Conservation (phyloP, 2,329 filamentous ascomycete genomes). For the Rhynchosporium agropyri region DNA sequence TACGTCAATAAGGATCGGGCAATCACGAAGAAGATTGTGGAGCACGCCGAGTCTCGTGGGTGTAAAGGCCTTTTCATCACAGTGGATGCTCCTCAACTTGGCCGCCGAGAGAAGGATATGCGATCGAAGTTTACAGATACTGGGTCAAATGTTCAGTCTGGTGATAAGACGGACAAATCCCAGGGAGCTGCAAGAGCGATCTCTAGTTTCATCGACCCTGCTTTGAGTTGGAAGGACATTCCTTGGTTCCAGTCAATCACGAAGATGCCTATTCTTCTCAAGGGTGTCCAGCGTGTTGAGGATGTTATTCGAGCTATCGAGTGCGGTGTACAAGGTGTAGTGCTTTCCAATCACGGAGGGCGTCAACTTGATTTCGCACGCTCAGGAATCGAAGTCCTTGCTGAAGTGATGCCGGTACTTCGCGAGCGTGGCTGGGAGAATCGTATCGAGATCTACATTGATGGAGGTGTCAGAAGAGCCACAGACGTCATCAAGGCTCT, state of each 20-base stretch:
- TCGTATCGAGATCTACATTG: slow-evolving; percentile 84
- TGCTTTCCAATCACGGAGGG: slow-evolving; percentile 94
- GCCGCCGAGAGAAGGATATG: slow-evolving; percentile 97
- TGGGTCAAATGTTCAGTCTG: slow-evolving; percentile 80
- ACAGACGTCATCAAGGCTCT: slow-evolving; percentile 96
- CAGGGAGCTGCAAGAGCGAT: slow-evolving; percentile 96
- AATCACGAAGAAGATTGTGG: slow-evolving; percentile 86
- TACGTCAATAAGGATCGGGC: slow-evolving; percentile 92
- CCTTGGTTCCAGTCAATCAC: slow-evolving; percentile 92
- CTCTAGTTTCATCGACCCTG: slow-evolving; percentile 93
- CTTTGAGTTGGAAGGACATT: slow-evolving; percentile 91
- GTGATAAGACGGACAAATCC: slow-evolving; percentile 75
- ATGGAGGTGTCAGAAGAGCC: slow-evolving; percentile 85
- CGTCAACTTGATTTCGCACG: slow-evolving; percentile 91
- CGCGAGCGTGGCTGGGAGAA: slow-evolving; percentile 72
- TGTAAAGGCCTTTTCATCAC: slow-evolving; percentile 98
- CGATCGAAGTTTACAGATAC: slow-evolving; percentile 85
- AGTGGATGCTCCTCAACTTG: slow-evolving; percentile 94
- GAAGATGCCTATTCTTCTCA: slow-evolving; percentile 91
- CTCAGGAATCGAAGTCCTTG: slow-evolving; percentile 85
- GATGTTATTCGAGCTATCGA: slow-evolving; percentile 89
- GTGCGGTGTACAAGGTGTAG: slow-evolving; percentile 81
- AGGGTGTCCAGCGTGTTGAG: slow-evolving; percentile 94
- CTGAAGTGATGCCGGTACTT: slow-evolving; percentile 89
- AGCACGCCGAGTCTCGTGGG: slow-evolving; percentile 87